phyloP scores from a whole-genome alignment of 2,329 filamentous ascomycete species.

The Byssochlamys sp. region DNA sequence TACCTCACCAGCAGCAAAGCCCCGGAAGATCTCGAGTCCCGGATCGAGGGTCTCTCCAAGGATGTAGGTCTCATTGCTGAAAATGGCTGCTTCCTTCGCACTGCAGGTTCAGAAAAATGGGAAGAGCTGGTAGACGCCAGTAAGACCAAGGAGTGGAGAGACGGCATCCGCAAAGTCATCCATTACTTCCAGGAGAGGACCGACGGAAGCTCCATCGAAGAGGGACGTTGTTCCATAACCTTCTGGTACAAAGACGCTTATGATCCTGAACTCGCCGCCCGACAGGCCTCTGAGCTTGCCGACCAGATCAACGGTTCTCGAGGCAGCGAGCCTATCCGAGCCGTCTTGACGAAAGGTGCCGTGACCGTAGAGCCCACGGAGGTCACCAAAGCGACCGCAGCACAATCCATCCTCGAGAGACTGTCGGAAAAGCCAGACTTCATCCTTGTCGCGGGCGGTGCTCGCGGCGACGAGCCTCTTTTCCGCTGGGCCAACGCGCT shows the following conservation, averaged over 20 bases:
- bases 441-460: conserved; percentile 76
- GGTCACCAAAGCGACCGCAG: conserved; percentile 76
- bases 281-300: conserved; percentile 79
- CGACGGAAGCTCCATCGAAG: conserved; percentile 74
- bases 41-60: conserved; percentile 58
- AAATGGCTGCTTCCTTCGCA: conserved; percentile 79
- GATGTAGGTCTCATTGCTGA: conserved; percentile 81
- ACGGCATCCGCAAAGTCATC: conserved; percentile 69
- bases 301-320: conserved; percentile 90
- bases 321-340: conserved; percentile 69
- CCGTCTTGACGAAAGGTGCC: conserved; percentile 67
- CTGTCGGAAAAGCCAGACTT: conserved; percentile 64
- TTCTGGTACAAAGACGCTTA: conserved; percentile 77
- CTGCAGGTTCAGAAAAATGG: conserved; percentile 59
- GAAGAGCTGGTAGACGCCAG: conserved; percentile 61
- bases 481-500: conserved; percentile 89
- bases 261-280: conserved; percentile 62
- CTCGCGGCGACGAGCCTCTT: conserved; percentile 78
- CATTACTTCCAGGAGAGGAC: conserved; percentile 82
- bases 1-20: conserved; percentile 84
- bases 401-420: conserved; percentile 57
- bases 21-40: conserved; percentile 74
- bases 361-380: conserved; percentile 76
- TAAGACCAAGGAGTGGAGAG: conserved; percentile 66
- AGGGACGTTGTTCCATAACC: conserved; percentile 72